These are phyloP conservation scores for Saccharum hybrid DNA, from an alignment of 202 grass and related monocot genomes.

Conservation along the genomic window DNA sequence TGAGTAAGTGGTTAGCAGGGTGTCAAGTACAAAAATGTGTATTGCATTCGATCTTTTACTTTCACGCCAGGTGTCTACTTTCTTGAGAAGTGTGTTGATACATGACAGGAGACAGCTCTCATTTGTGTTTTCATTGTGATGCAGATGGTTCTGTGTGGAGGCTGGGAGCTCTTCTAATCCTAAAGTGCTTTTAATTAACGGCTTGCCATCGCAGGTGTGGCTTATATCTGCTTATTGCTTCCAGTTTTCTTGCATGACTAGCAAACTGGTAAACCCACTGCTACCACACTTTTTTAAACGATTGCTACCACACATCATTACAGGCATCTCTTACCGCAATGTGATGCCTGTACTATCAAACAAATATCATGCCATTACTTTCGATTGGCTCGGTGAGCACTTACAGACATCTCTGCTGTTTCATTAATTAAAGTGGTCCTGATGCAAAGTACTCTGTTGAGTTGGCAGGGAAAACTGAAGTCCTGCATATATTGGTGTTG, in stretches of 20 bases:
- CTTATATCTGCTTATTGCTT: conserved; percentile 32
- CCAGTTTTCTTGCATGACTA: conserved; percentile 4
- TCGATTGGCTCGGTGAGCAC: conserved; percentile 97
- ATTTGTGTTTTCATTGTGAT: conserved; percentile 36
- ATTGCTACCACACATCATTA: conserved; percentile 39
- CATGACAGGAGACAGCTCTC: conserved; percentile 24
- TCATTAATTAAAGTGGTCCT: conserved; percentile 13
- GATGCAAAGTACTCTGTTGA: conserved; percentile 9
- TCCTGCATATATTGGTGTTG: conserved; percentile 1
- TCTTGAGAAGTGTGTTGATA: conserved; percentile 37
- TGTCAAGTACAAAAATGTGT: conserved; percentile 56
- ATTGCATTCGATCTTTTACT: conserved; percentile 26
- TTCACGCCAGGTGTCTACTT: conserved; percentile 37
- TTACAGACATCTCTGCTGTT: conserved; percentile 41
- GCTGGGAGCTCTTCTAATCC: conserved; percentile 72
- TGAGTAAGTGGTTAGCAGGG: conserved; percentile 52
- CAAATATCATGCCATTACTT: conserved; percentile 78
- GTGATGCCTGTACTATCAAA: conserved; percentile 83
- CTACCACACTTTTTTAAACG: background rate
- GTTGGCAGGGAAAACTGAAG: conserved; percentile 17
- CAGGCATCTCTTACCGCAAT: conserved; percentile 89
- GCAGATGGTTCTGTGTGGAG: conserved; percentile 90
- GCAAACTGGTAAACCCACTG: background rate
- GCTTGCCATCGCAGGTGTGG: conserved; percentile 91
- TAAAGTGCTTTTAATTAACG: conserved; percentile 73